phyloP scores from a whole-genome alignment of 2,329 filamentous ascomycete genomes.

The Ceratocystis cubensis region DNA sequence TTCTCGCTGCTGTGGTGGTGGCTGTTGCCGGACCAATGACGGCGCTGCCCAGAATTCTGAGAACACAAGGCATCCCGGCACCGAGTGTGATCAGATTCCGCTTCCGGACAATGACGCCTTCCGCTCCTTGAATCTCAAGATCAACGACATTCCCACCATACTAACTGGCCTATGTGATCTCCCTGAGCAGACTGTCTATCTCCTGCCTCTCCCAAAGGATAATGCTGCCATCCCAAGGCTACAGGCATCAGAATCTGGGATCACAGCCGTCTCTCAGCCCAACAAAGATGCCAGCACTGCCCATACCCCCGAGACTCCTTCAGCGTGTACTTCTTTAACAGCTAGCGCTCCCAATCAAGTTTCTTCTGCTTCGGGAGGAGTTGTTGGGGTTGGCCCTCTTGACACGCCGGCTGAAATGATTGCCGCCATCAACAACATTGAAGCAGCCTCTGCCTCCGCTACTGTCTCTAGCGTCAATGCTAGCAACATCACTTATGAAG shows the following conservation, averaged over 20 bases:
- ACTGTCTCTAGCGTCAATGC: not conserved
- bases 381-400: slow-evolving; percentile 11
- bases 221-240: slow-evolving; percentile 22
- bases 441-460: not conserved
- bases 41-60: slow-evolving; percentile 36
- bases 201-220: slow-evolving; percentile 42
- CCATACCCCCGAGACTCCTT: slow-evolving; percentile 22
- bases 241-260: slow-evolving; percentile 12
- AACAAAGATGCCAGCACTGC: not conserved
- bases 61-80: slow-evolving; percentile 7
- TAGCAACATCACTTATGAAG: not conserved
- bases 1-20: slow-evolving; percentile 51
- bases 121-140: slow-evolving; percentile 60
- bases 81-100: slow-evolving; percentile 37
- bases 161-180: slow-evolving; percentile 60
- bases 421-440: slow-evolving; percentile 19
- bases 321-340: slow-evolving; percentile 14
- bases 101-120: slow-evolving; percentile 77
- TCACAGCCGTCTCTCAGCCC: slow-evolving; percentile 6
- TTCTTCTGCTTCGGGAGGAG: not conserved
- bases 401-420: slow-evolving; percentile 21
- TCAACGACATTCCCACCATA: slow-evolving; percentile 60
- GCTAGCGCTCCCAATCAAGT: slow-evolving; percentile 3
- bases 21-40: slow-evolving; percentile 45
- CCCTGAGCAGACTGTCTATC: slow-evolving; percentile 50